Evolutionary conservation across 2,329 filamentous ascomycete species (phyloP).

Genomic region (Sclerotiophoma versabilis): DNA sequence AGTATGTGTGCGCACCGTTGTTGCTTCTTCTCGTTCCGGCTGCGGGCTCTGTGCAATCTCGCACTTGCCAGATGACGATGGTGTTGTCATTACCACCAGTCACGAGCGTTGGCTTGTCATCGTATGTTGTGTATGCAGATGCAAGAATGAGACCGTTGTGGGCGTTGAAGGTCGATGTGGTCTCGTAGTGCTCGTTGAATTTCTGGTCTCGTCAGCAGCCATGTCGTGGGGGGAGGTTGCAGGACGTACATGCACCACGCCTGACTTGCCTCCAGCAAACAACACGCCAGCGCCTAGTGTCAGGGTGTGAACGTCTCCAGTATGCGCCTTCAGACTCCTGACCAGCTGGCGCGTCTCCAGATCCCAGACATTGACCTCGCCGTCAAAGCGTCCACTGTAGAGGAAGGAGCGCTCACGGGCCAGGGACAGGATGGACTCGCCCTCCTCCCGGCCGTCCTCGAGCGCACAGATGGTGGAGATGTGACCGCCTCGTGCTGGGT

Average conservation of each 20-base stretch:
- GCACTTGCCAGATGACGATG: constrained; percentile 86
- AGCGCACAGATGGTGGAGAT: constrained; percentile 74
- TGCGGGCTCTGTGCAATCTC: constrained; percentile 59
- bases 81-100: constrained; percentile 93
- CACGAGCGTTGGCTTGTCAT: constrained; percentile 81
- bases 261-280: constrained; percentile 88
- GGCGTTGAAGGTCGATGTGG: constrained; percentile 78
- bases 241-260: constrained; percentile 73
- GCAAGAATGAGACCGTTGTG: constrained; percentile 88
- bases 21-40: constrained; percentile 59
- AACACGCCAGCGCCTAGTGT: constrained; percentile 85
- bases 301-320: constrained; percentile 83
- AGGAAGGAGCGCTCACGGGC: constrained; percentile 89
- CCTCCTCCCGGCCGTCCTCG: constrained; percentile 64
- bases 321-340: constrained; percentile 81
- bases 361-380: constrained; percentile 95
- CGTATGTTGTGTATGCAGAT: constrained; percentile 75
- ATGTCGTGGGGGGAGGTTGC: accelerated
- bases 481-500: constrained; percentile 64
- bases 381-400: constrained; percentile 87
- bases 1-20: constrained; percentile 56
- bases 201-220: constrained; percentile 53
- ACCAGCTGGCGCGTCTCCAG: constrained; percentile 91
- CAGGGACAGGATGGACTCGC: constrained; percentile 75
- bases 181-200: constrained; percentile 84